A percentile compares a stretch with the other conserved stretches of the same genome.
These are phyloP conservation scores for Colletotrichum sublineola DNA, from an alignment of 2,329 filamentous ascomycete species.

Conservation along the genomic window DNA sequence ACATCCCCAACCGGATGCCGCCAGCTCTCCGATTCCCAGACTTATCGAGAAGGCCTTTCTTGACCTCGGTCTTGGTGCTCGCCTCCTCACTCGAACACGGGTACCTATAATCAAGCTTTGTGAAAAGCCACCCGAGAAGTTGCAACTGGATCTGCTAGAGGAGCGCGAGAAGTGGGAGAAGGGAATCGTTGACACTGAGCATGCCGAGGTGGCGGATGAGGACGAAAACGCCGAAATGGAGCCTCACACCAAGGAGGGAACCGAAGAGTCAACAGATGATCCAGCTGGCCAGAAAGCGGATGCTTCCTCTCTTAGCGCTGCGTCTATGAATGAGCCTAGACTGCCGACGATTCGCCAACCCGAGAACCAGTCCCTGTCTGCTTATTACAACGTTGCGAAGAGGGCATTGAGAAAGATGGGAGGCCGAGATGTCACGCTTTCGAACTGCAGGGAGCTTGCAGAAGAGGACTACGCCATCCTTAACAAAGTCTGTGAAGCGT, in stretches of 20 bases:
- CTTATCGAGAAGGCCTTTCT: conserved; percentile 82
- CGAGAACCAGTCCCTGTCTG: conserved; percentile 56
- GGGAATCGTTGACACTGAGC: conserved; percentile 58
- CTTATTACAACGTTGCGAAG: conserved; percentile 65
- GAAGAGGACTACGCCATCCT: conserved; percentile 62
- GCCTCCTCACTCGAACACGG: conserved; percentile 81
- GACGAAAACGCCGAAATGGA: conserved; percentile 34
- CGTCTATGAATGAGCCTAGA: neutral
- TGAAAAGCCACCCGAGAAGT: conserved; percentile 72
- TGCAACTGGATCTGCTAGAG: conserved; percentile 72
- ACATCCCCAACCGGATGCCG: conserved; percentile 63
- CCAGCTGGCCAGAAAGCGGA: neutral
- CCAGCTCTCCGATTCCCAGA: conserved; percentile 76
- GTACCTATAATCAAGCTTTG: conserved; percentile 93
- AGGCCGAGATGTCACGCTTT: conserved; percentile 64
- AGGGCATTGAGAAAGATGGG: conserved; percentile 62
- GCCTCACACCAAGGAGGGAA: conserved; percentile 14
- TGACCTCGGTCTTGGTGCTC: conserved; percentile 78
- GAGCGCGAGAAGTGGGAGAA: conserved; percentile 81
- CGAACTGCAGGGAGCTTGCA: conserved; percentile 59
- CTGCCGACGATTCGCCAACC: conserved; percentile 56
- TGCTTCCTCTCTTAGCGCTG: neutral
- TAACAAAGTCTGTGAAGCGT: conserved; percentile 65
- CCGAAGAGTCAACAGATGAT: conserved; percentile 21
- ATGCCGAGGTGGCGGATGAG: conserved; percentile 52